Base-by-base conservation (phyloP, 257 asterid genomes). In the Mitragyna speciosa region DNA sequence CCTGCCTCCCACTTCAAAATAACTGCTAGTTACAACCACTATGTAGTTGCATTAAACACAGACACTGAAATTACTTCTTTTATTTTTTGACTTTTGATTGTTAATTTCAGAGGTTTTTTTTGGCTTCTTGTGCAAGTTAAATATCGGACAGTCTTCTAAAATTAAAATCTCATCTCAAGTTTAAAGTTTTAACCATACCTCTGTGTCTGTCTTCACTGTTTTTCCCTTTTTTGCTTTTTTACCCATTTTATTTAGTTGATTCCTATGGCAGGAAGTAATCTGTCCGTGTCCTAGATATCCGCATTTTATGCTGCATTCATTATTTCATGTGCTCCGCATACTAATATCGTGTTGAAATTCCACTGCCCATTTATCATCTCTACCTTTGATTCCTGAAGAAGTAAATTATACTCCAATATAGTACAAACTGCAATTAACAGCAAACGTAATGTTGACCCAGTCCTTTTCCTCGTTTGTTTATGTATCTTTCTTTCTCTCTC, bases 101-200 rank as follows among this genome's bases (percentile, higher is more conserved):
- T 73, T 74, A 20, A n/a, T 43, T 76, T 76, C 45, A 49, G 52
- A 36, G 26, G 58, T 76, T 48, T 4, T 48, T 4, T 36, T 73
- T 63, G 86, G 82, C 82, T 80, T 83, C 47, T 48, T 20, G 85
- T 73, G 79, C 66, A 82, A 79, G 82, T 75, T 66, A 75, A 65
- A 28, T 28, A 39, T 78, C 71, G 39, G 20, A 65, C 12, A 31
- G 43, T 28, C 70, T 19, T 30, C 43, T 30, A 22, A 30, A 30
- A 63, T 63, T 63, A 63, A 63, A 51, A 2, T 10, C 85, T 76
- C 54, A 77, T 67, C 85, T 76, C 54, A 77, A 61, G 80, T 81
- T 88, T 87, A 73, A 11, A 26, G 11, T 9, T n/a, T 15, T 2
- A 64, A 82, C 88, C 82, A 54, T 59, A 61, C 73, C 74, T 52